phyloP scores from a whole-genome alignment of 192 early-diverging fungal species.

The Gigaspora rosea region DNA sequence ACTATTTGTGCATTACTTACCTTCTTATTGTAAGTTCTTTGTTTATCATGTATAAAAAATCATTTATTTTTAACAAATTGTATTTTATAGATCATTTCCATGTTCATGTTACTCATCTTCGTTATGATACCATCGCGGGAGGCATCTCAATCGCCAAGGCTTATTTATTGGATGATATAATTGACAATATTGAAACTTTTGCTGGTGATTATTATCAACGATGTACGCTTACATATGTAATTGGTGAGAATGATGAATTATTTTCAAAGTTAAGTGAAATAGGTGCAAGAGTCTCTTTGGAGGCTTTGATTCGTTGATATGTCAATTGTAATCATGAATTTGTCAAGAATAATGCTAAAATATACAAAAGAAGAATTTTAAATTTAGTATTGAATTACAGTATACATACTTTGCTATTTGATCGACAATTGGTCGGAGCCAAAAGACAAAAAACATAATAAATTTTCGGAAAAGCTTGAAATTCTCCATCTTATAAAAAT shows the following conservation, averaged over 20 bases:
- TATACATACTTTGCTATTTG: too few relatives aligned
- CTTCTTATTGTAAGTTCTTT: constrained; percentile 63
- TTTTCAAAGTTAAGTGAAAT: constrained; percentile 22
- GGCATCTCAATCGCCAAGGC: constrained; percentile 66
- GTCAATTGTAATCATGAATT: too few relatives aligned
- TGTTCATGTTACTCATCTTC: constrained; percentile 72
- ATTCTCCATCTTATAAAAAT: too few relatives aligned
- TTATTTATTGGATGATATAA: constrained; percentile 68
- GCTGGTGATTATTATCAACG: constrained; percentile 66
- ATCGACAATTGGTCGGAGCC: too few relatives aligned
- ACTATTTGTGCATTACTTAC: constrained; percentile 80
- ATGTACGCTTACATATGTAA: constrained; percentile 58
- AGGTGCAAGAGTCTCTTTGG: neutral
- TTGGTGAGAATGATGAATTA: constrained; percentile 52
- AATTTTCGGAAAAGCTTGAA: too few relatives aligned
- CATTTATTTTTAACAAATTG: neutral
- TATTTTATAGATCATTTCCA: constrained; percentile 66
- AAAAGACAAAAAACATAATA: too few relatives aligned
- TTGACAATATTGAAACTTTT: constrained; percentile 67
- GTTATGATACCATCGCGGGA: constrained; percentile 50
- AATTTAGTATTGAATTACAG: too few relatives aligned
- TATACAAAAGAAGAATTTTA: too few relatives aligned
- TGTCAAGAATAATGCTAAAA: too few relatives aligned
- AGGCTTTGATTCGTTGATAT: too few relatives aligned
- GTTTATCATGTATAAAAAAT: neutral